Evolutionary conservation across 2,329 filamentous ascomycete species (phyloP).

Genomic region (Botryotinia calthae): DNA sequence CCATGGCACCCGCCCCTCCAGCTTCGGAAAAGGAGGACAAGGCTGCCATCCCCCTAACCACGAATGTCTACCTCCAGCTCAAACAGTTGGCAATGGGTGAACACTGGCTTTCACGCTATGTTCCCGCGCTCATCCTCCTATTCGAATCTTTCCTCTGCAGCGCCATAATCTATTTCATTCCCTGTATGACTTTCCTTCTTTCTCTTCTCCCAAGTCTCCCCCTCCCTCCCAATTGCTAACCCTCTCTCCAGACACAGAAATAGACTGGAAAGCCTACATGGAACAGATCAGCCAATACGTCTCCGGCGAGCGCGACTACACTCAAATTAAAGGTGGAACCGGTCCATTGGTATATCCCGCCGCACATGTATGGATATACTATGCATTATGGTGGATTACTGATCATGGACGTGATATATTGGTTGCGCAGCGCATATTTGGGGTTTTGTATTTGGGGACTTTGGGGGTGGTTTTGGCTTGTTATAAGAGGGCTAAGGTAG

Average conservation of each 20-base stretch:
- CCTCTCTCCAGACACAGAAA: conserved; percentile 74
- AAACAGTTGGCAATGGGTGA: conserved; percentile 32
- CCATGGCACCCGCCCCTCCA: neutral
- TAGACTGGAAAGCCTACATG: conserved; percentile 98
- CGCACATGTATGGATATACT: conserved; percentile 90
- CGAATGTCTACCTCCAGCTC: conserved; percentile 27
- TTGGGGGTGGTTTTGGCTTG: conserved; percentile 76
- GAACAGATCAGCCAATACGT: conserved; percentile 80
- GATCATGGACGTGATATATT: conserved; percentile 72
- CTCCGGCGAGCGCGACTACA: conserved; percentile 84
- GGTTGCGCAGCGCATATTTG: conserved; percentile 82
- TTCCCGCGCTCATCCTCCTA: conserved; percentile 30
- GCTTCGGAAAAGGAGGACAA: neutral
- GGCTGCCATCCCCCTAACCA: neutral
- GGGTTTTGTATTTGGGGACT: conserved; percentile 71
- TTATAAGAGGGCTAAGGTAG: conserved; percentile 73
- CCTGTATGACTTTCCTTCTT: conserved; percentile 30
- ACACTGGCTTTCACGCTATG: conserved; percentile 35
- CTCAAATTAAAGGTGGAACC: conserved; percentile 78
- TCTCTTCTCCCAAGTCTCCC: neutral
- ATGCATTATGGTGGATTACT: conserved; percentile 73
- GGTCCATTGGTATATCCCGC: conserved; percentile 95
- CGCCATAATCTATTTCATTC: conserved; percentile 34
- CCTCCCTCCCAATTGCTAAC: neutral
- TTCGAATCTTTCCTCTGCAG: conserved; percentile 35